Percentiles rank a stretch among this genome's conserved stretches.
Evolutionary conservation across 768 basidiomycete species (phyloP).

Genomic region (Mycena filopes): DNA sequence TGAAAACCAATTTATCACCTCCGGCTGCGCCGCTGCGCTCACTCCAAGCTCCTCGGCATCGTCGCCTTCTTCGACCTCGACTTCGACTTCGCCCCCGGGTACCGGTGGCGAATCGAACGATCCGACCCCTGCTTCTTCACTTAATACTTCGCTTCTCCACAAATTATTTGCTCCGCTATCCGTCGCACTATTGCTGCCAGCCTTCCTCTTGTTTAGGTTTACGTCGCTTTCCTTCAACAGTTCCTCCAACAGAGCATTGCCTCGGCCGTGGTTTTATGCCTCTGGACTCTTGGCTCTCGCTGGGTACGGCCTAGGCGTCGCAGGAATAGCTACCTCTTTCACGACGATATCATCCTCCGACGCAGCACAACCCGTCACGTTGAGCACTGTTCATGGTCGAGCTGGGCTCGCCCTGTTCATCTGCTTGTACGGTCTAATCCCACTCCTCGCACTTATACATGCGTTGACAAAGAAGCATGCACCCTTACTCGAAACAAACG

Average conservation of each 20-base stretch:
- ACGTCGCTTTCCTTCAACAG: slow-evolving; percentile 36
- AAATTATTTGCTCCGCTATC: slow-evolving; percentile 59
- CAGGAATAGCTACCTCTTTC: slow-evolving; percentile 53
- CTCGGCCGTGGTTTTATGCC: slow-evolving; percentile 43
- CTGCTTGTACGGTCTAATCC: slow-evolving; percentile 66
- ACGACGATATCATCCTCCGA: slow-evolving; percentile 56
- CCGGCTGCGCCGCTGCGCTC: slow-evolving; percentile 66
- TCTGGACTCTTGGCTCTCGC: slow-evolving; percentile 52
- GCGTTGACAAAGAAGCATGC: slow-evolving; percentile 32
- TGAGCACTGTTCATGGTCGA: slow-evolving; percentile 72
- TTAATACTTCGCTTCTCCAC: slow-evolving; percentile 55
- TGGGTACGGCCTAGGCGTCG: slow-evolving; percentile 35
- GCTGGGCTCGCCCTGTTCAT: slow-evolving; percentile 74
- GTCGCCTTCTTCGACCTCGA: slow-evolving; percentile 36
- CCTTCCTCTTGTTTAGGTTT: slow-evolving; percentile 50
- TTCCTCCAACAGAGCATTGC: slow-evolving; percentile 19
- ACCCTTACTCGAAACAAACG: slow-evolving; percentile 22
- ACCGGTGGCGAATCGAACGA: background rate
- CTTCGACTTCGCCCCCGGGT: slow-evolving; percentile 34
- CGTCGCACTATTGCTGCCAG: slow-evolving; percentile 49
- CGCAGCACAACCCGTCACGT: slow-evolving; percentile 39
- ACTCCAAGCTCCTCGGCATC: slow-evolving; percentile 35
- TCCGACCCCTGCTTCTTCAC: slow-evolving; percentile 23
- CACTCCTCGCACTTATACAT: slow-evolving; percentile 42
- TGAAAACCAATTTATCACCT: slow-evolving; percentile 62